phyloP scores from a whole-genome alignment of 257 asterid species.

The Solanum chilense region DNA sequence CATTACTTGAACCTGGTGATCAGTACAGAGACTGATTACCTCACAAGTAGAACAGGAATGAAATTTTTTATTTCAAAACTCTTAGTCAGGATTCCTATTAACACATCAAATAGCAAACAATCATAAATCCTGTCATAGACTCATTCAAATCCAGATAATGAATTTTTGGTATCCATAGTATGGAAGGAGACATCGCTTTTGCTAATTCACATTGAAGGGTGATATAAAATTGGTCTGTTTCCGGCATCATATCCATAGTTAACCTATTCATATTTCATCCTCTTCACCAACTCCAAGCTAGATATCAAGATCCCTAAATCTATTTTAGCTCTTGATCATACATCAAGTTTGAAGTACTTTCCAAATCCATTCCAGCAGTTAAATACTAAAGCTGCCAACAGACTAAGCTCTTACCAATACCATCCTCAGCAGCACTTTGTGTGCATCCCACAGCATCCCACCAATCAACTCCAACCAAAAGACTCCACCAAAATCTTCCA shows the following conservation, averaged over 20 bases:
- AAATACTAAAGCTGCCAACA: neutral
- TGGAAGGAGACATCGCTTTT: neutral
- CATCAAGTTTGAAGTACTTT: neutral
- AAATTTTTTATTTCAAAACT: neutral
- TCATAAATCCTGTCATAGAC: neutral
- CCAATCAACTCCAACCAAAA: slow-evolving; percentile 99
- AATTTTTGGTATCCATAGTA: neutral
- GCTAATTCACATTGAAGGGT: neutral
- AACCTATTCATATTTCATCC: neutral
- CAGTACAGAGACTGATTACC: neutral
- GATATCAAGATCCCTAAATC: neutral
- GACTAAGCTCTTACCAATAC: slow-evolving; percentile 57
- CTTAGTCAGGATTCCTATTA: neutral
- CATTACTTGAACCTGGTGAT: neutral
- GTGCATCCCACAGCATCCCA: slow-evolving; percentile 99
- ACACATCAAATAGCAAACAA: neutral
- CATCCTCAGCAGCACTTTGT: slow-evolving; percentile 98
- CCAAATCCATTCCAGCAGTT: neutral
- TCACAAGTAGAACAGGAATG: neutral
- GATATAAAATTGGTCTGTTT: neutral
- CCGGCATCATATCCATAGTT: neutral
- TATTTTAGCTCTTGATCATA: neutral
- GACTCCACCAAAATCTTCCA: slow-evolving; percentile 99
- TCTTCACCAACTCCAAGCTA: neutral
- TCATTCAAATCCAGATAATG: neutral